Evolutionary conservation across 148 eudicot genomes (phyloP), one percentile per base, ranked within the genome.

Genomic region (Arbutus unedo): DNA sequence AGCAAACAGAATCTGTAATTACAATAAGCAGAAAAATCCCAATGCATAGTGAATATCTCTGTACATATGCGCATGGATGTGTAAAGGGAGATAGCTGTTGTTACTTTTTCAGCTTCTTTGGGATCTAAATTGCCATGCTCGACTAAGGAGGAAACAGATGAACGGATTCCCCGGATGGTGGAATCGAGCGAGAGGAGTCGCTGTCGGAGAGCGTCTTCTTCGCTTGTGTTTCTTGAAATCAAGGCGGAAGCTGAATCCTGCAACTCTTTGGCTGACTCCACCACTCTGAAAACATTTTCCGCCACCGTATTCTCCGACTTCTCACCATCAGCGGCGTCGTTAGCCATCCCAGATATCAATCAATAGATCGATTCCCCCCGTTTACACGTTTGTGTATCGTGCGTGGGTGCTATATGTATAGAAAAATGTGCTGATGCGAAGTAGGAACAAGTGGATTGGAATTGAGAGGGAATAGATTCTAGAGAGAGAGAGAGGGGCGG

Each of bases 251-350:
- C 94, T 19, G 90, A 62, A 19, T 96, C 99, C 84, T 96, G 98
- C 88, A 96, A 74, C 89, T 94, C 99, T 81, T 93, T 96, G 2
- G 91, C 94, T 56, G 89, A 89, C 71, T 94, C 99, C 67, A 87
- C 87, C 44, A 89, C 84, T 76, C 77, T 83, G 51, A 85, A 86
- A 4, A 89, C 94, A 85, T 92, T 91, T 51, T 90, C 92, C 66
- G 82, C 91, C 53, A 87, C 82, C 60, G 49, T 66, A 10, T 66
- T 49, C 79, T 80, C 83, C 51, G 82, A 81, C 41, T 47, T 81
- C 68, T 72, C 86, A 70, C 76, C 79, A 70, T 44, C 79, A 3
- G 48, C 71, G 38, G 59, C 57, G 48, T 57, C 57, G 7, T 56
- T 56, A 3, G 78, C 81, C 82, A 83, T 83, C 59, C 8, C 38